Conservation (phyloP, 768 basidiomycete genomes). For the Tricholoma flavovirens region DNA sequence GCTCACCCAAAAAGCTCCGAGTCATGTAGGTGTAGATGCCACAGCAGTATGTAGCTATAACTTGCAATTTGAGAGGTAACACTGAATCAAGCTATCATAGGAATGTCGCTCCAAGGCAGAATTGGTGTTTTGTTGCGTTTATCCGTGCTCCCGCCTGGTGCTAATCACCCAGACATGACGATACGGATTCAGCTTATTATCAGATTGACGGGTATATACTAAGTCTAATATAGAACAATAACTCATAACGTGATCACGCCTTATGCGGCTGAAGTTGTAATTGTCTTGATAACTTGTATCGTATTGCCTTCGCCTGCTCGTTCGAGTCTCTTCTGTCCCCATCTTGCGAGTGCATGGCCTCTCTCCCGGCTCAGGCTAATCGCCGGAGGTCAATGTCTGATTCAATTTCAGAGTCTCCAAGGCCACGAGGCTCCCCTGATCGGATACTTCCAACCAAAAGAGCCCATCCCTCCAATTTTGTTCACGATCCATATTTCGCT, state of each 20-base stretch:
- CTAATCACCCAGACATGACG: conserved; percentile 5
- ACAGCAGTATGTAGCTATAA: background rate
- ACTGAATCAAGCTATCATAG: conserved; percentile 1
- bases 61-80: background rate
- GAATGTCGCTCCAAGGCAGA: conserved; percentile 1
- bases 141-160: conserved; percentile 9
- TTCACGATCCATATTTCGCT: conserved; percentile 23
- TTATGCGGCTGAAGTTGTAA: background rate
- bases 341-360: conserved; percentile 23
- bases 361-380: conserved; percentile 27
- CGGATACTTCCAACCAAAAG: conserved; percentile 47
- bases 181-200: too few species aligned
- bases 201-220: too few species aligned
- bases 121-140: conserved; percentile 8
- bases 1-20: background rate
- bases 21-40: background rate
- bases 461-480: conserved; percentile 34
- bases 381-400: conserved; percentile 54
- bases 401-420: conserved; percentile 30
- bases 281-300: background rate
- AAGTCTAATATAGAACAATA: background rate
- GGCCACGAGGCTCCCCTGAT: conserved; percentile 26
- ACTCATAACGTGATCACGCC: background rate
- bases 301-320: background rate
- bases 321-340: background rate